phyloP scores from a whole-genome alignment of 768 basidiomycete genomes.

The Pilatotrama ljubarskyi region DNA sequence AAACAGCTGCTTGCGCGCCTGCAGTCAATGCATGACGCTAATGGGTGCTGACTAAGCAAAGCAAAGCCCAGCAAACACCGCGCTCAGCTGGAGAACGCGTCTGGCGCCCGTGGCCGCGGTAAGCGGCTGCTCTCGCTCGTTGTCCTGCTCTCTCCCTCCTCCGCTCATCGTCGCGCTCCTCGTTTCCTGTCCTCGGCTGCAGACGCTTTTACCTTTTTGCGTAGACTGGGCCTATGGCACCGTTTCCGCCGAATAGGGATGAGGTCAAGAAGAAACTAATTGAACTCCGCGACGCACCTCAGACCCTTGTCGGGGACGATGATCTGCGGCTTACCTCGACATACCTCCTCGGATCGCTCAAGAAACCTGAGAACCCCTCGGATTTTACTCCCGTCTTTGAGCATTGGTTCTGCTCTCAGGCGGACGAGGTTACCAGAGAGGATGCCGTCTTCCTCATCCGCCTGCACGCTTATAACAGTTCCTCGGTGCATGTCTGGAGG shows the following conservation, averaged over 20 bases:
- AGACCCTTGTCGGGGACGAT: conserved; percentile 50
- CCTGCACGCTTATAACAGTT: conserved; percentile 70
- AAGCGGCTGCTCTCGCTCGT: neutral
- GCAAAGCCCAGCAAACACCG: conserved; percentile 14
- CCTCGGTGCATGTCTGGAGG: conserved; percentile 66
- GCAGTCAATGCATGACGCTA: neutral
- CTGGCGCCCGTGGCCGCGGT: neutral
- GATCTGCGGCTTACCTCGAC: conserved; percentile 51
- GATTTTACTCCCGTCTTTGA: conserved; percentile 22
- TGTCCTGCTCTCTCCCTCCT: neutral
- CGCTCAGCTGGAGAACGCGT: conserved; percentile 15
- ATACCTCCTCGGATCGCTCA: conserved; percentile 47
- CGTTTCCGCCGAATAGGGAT: conserved; percentile 26
- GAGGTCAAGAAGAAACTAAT: conserved; percentile 53
- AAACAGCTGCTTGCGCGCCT: neutral
- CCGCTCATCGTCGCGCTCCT: neutral
- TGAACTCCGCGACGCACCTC: conserved; percentile 58
- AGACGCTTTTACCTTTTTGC: neutral
- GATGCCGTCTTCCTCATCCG: conserved; percentile 82
- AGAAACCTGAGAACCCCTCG: conserved; percentile 29
- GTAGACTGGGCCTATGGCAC: conserved; percentile 2
- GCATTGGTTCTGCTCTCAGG: conserved; percentile 84
- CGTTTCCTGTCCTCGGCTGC: neutral
- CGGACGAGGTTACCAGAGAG: conserved; percentile 53
- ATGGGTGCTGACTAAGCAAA: neutral